Conservation (phyloP, 768 basidiomycete genomes). For the Stropharia rugosoannulata region DNA sequence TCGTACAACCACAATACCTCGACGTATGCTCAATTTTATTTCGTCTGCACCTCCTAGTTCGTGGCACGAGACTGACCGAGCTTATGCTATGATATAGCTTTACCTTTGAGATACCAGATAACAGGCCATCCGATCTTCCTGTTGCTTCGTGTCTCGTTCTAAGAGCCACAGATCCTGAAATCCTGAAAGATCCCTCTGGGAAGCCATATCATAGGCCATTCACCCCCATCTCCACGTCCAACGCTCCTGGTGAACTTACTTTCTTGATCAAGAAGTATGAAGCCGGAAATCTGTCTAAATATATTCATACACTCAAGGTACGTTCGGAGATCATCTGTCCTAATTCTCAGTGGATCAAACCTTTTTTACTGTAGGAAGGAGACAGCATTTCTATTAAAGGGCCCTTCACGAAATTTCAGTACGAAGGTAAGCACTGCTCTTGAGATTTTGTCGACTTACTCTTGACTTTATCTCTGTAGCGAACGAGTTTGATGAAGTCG, state of each 20-base stretch:
- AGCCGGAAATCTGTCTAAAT: constrained; percentile 76
- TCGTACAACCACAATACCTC: constrained; percentile 95
- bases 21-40: constrained; percentile 41
- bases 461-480: constrained; percentile 34
- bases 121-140: constrained; percentile 72
- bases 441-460: neutral
- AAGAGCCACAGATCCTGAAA: constrained; percentile 65
- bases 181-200: constrained; percentile 69
- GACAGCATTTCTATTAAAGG: constrained; percentile 85
- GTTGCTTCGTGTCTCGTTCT: constrained; percentile 77
- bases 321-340: neutral
- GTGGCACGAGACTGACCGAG: too few relatives aligned
- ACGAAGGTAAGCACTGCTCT: constrained; percentile 59
- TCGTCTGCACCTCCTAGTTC: too few relatives aligned
- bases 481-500: constrained; percentile 82
- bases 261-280: constrained; percentile 87
- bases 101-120: constrained; percentile 77
- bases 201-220: constrained; percentile 88
- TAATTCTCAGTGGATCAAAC: neutral
- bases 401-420: constrained; percentile 82
- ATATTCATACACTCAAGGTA: constrained; percentile 74
- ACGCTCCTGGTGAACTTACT: constrained; percentile 68
- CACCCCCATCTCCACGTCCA: constrained; percentile 82
- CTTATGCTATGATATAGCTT: constrained; percentile 42
- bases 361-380: constrained; percentile 48